Evolutionary conservation across 192 early-diverging fungal genomes (phyloP), one percentile per base, ranked within the genome.

Genomic region (Pilobolus umbonatus): DNA sequence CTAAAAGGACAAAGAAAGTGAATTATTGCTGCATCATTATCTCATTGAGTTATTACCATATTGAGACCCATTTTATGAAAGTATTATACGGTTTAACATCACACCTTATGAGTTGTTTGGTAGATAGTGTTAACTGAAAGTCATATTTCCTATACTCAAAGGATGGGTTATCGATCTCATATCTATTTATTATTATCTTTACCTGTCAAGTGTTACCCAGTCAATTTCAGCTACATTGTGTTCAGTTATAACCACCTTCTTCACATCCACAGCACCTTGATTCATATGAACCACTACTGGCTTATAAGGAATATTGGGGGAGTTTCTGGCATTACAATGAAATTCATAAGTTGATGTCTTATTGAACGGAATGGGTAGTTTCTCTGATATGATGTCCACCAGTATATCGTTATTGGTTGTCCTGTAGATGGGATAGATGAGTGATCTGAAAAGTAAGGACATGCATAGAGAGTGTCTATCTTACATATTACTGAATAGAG

Each of bases 1-100:
- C 52, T 54, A 36, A 2, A 32, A 30, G 8, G 4, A 26, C 11
- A 10, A 51, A 38, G 24, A 38, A 38, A 32, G 19, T 54, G 26
- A 51, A 36, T n/a, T 19, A 30, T 19, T 26, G 19, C 4, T 25
- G 14, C 26, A 26, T 8, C 0, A 8, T 14, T 38, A 5, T 14
- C 6, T 24, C 6, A 38, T 22, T 36, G 11, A 24, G 15, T 36
- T 3, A 21, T 54, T 54, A 54, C 64, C 64, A 64, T 17, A 73
- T 47, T 40, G 71, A 62, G 2, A 55, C 19, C 31, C 59, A 65
- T 44, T 69, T 69, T 21, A 69, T 69, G 45, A 73, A 73, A 4
- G 66, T 68, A 24, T 34, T 55, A 17, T 61, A 73, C 7, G 71
- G 71, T 36, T 65, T 69, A 8, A 68, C 58, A 12, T 68, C 62